Evolutionary conservation across 78 protist species (phyloP), one percentile per base, ranked within the genome.

Genomic region (Dictyostelium capitatum): DNA sequence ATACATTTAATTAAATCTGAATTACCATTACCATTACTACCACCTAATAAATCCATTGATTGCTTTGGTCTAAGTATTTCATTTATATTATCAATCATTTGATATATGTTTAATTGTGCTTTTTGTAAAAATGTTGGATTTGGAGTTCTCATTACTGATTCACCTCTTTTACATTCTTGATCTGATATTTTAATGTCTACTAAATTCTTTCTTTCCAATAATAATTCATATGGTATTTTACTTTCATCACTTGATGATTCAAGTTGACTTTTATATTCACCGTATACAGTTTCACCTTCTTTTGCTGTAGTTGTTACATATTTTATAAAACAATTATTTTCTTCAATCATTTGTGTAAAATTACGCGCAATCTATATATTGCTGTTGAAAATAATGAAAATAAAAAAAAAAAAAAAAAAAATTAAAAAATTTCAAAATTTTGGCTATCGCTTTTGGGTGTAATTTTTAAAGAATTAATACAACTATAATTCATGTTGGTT

Each of bases 171-270:
- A 20, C 23, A 69, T 47, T 84, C 83, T 11, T 74, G 77, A 7
- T 54, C 69, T 28, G 41, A 15, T 59, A 84, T 32, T 37, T 54
- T 74, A 4, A 84, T 15, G 57, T 84, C 91, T 2, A 32, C 64
- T 72, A 84, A 74, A 46, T 74, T 50, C 53, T 74, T 56, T 41
- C 62, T 84, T 41, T 87, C 92, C 77, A 87, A 77, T 77, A 56
- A 72, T 62, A 87, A 48, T 19, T 87, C 92, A 77, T 87, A 87
- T 17, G 92, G 92, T 87, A 87, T 20, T 62, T 87, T 79, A 56
- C 30, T 14, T 62, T 77, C 79, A 64, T 62, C 81, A 19, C 14
- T 20, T 2, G n/a, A n/a, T 11, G 75, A 19, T 23, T 50, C 72
- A n/a, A 87, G n/a, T 50, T 77, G 75, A 6, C 83, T 77, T 54